A percentile compares a stretch with the other conserved stretches of the same genome.
These are phyloP conservation scores for Globisporangium middletonii DNA, from an alignment of 352 stramenopile species.

Conservation along the genomic window DNA sequence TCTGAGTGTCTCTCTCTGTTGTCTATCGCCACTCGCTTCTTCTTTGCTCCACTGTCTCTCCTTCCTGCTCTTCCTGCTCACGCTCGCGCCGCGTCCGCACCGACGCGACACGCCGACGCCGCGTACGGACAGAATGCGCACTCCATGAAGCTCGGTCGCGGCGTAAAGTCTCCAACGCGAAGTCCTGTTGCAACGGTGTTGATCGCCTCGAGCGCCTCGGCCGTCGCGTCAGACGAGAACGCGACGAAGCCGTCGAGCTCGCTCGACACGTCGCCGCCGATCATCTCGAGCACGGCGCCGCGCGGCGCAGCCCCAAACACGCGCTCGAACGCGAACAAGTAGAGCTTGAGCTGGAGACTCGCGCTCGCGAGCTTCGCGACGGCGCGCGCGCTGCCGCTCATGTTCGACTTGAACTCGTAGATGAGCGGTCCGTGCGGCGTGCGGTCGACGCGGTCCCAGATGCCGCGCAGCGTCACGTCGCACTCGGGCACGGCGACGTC, in stretches of 20 bases:
- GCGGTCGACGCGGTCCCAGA: constrained; percentile 75
- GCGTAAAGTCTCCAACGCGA: constrained; percentile 41
- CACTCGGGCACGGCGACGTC: constrained; percentile 37
- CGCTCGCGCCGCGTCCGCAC: constrained; percentile 8
- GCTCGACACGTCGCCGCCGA: constrained; percentile 19
- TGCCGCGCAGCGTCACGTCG: constrained; percentile 49
- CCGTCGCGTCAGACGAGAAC: constrained; percentile 22
- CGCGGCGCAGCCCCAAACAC: constrained; percentile 45
- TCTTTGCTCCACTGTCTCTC: neutral
- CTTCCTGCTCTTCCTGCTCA: neutral
- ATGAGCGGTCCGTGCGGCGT: constrained; percentile 34
- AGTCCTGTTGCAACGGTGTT: constrained; percentile 29
- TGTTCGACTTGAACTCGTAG: constrained; percentile 84
- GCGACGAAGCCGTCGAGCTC: constrained; percentile 32
- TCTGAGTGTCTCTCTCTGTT: neutral
- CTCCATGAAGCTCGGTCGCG: constrained; percentile 49
- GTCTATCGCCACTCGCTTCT: neutral
- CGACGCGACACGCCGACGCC: constrained; percentile 42
- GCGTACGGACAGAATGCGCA: constrained; percentile 73
- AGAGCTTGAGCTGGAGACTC: constrained; percentile 81
- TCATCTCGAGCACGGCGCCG: constrained; percentile 55
- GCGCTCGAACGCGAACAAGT: constrained; percentile 70
- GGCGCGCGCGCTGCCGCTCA: constrained; percentile 41
- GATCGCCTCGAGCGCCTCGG: constrained; percentile 34
- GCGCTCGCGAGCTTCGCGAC: constrained; percentile 43